Evolutionary conservation across 371 early-diverging fungal genomes (phyloP).

Genomic region (Blakeslea trispora): DNA sequence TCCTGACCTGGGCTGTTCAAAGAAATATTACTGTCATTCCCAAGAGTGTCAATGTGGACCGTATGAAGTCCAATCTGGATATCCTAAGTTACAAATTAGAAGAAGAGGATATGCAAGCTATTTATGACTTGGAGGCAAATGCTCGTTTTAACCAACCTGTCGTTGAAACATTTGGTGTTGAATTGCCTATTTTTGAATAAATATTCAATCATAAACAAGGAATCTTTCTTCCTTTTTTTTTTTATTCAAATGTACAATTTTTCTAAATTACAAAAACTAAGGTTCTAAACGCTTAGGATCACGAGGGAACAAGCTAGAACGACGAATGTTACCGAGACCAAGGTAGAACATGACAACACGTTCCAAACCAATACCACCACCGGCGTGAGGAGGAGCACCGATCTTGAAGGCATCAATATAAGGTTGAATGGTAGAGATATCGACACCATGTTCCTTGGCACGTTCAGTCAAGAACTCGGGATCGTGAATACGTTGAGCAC

Average conservation of each 20-base stretch:
- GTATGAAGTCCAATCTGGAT: conserved; percentile 48
- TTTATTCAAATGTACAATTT: too few relatives aligned
- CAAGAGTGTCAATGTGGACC: conserved; percentile 52
- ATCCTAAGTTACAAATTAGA: conserved; percentile 28
- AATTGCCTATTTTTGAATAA: conserved; percentile 41
- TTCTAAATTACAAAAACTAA: conserved; percentile 46
- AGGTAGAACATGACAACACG: conserved; percentile 98
- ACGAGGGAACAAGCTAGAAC: conserved; percentile 97
- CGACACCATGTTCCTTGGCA: conserved; percentile 83
- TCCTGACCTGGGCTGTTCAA: conserved; percentile 61
- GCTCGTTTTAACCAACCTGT: conserved; percentile 39
- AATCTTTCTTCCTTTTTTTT: not conserved
- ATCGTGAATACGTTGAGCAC: conserved; percentile 99
- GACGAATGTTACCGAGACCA: conserved; percentile 96
- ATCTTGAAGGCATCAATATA: conserved; percentile 99
- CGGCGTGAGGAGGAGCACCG: conserved; percentile 99
- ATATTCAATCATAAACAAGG: not conserved
- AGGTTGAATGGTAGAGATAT: conserved; percentile 81
- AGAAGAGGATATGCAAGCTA: conserved; percentile 30
- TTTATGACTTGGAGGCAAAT: conserved; percentile 28
- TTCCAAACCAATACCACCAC: conserved; percentile 99
- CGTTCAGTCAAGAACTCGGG: conserved; percentile 84
- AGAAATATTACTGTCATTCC: conserved; percentile 63
- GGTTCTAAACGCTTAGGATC: conserved; percentile 98
- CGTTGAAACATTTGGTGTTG: conserved; percentile 28